Conservation (phyloP, 495 filamentous ascomycete species). For the Pyronema domesticum region DNA sequence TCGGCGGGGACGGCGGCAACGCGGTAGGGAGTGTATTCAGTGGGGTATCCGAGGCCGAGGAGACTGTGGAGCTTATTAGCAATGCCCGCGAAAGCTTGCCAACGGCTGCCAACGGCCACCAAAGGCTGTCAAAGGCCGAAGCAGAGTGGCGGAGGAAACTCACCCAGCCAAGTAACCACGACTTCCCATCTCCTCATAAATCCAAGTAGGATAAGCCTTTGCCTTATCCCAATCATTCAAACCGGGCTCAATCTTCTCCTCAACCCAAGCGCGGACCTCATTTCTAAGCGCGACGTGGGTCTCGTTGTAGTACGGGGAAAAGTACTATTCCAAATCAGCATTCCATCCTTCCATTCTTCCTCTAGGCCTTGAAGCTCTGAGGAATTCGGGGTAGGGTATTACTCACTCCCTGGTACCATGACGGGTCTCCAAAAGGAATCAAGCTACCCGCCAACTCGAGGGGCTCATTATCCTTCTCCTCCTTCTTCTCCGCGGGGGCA, state of each 20-base stretch:
- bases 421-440: slow-evolving; percentile 80
- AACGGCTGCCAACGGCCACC: too few relatives aligned
- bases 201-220: slow-evolving; percentile 64
- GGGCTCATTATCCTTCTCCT: slow-evolving; percentile 42
- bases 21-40: slow-evolving; percentile 46
- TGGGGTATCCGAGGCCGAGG: slow-evolving; percentile 62
- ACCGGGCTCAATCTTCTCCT: slow-evolving; percentile 72
- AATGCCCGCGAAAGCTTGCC: not conserved
- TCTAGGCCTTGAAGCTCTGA: not conserved
- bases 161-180: slow-evolving; percentile 74
- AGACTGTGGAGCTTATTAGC: slow-evolving; percentile 26
- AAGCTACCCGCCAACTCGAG: slow-evolving; percentile 71
- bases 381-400: not conserved
- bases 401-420: slow-evolving; percentile 91
- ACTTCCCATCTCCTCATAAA: slow-evolving; percentile 92
- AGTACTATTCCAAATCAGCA: slow-evolving; percentile 39
- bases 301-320: slow-evolving; percentile 91
- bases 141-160: not conserved
- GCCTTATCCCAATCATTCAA: slow-evolving; percentile 95
- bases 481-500: slow-evolving; percentile 29
- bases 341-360: not conserved
- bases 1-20: slow-evolving; percentile 65
- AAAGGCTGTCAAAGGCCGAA: not conserved
- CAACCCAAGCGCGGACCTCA: slow-evolving; percentile 84
- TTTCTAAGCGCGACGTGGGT: slow-evolving; percentile 74